Base-by-base conservation (phyloP, 2,329 filamentous ascomycete genomes). In the Fusarium newnesense region DNA sequence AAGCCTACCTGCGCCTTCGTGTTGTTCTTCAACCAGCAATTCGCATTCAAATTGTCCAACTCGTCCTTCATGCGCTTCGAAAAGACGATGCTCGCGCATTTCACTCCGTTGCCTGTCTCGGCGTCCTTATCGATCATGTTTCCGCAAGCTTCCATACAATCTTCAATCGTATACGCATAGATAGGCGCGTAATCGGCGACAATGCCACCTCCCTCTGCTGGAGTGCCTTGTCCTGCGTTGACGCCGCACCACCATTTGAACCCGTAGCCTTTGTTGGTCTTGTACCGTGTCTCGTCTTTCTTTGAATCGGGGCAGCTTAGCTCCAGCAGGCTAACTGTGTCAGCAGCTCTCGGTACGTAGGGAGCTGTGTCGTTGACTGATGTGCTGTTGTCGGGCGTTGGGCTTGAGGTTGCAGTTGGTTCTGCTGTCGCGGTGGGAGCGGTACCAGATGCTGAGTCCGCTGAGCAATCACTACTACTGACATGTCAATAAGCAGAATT, bases 211-310 rank as follows among this genome's bases (percentile, higher is more conserved):
- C 50, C 67, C 8, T 74, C 49, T 11, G 67, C 67, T 0, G 24
- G 28, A 5, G 30, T 18, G 2, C 67, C 67, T 9, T 67, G 49
- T 11, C 59, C 49, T 9, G 39, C 59, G 12, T 73, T 69, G 13
- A 74, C 71, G 4, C 71, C 71, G 30, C 71, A 73, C 70, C 71
- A 73, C 63, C 67, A 73, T 18, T 61, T 53, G 39, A 73, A 73
- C 32, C 69, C 70, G 19, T 72, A 73, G 9, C 71, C 71, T 19
- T 60, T 64, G 16, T 56, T 72, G 6, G 71, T 59, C 63, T 73
- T 74, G 43, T 68, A 72, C 5, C 15, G 32, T 6, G 70, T 72
- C 58, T 56, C 52, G 5, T 64, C 30, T 15, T 59, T 64, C 39
- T 52, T 64, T 16, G 56, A 54, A 1, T 59, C 47, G 11, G 71